Percentiles rank a stretch among this genome's conserved stretches.
These are phyloP conservation scores for Gossypium stocksii DNA, from an alignment of 345 rosid species.

Conservation along the genomic window DNA sequence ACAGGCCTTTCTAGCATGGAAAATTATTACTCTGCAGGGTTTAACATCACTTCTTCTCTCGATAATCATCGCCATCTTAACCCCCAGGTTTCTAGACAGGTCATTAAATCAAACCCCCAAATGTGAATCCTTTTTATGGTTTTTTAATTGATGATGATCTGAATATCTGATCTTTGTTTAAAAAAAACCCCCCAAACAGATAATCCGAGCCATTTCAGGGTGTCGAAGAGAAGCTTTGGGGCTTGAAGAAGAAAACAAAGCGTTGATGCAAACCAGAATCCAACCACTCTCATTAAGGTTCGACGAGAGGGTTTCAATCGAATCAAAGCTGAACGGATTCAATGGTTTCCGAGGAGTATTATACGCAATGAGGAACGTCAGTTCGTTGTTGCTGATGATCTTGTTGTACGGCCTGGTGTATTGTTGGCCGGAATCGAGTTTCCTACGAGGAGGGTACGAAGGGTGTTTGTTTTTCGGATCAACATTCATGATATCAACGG, in stretches of 20 bases:
- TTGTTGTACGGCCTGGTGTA: slow-evolving; percentile 68
- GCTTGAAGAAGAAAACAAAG: slow-evolving; percentile 78
- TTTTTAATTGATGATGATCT: not conserved
- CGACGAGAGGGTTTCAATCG: slow-evolving; percentile 56
- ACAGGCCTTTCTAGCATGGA: slow-evolving; percentile 74
- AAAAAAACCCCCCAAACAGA: slow-evolving; percentile 33
- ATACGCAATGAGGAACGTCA: slow-evolving; percentile 79
- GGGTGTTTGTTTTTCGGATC: slow-evolving; percentile 48
- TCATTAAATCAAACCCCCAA: slow-evolving; percentile 11
- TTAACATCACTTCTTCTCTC: slow-evolving; percentile 53
- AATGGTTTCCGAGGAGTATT: slow-evolving; percentile 86
- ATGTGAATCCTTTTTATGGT: not conserved
- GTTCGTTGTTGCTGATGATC: slow-evolving; percentile 65
- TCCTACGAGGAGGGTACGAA: slow-evolving; percentile 34
- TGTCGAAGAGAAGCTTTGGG: slow-evolving; percentile 77
- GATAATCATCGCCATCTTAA: slow-evolving; percentile 59
- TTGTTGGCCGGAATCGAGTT: slow-evolving; percentile 46
- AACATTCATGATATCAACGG: slow-evolving; percentile 62
- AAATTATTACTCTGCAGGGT: slow-evolving; percentile 59
- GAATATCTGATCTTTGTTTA: not conserved
- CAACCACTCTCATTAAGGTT: slow-evolving; percentile 59
- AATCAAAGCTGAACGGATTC: slow-evolving; percentile 85
- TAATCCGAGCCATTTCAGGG: slow-evolving; percentile 62
- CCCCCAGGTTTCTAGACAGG: slow-evolving; percentile 77
- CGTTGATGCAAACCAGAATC: slow-evolving; percentile 63